A percentile compares a stretch with the other conserved stretches of the same genome.
These are phyloP conservation scores for Reticulomyxa filosa DNA, from an alignment of 78 protist genomes.

Conservation along the genomic window DNA sequence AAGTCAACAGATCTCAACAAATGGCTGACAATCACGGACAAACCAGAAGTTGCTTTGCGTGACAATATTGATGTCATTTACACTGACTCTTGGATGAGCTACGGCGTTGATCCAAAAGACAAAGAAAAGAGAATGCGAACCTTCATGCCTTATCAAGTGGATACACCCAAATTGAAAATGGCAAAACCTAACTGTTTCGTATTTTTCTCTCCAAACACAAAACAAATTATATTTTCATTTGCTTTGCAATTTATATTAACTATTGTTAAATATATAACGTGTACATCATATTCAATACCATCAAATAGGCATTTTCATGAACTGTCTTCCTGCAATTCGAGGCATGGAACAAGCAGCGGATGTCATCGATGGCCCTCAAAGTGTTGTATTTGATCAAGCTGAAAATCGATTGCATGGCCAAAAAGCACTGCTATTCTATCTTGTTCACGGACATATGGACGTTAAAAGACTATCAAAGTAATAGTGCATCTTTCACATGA, in stretches of 20 bases:
- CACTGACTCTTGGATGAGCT: constrained; percentile 50
- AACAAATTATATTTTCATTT: background rate
- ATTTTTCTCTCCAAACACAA: background rate
- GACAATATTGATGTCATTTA: constrained; percentile 26
- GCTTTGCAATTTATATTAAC: background rate
- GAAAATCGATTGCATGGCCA: constrained; percentile 30
- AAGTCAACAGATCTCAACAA: background rate
- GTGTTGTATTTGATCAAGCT: constrained; percentile 29
- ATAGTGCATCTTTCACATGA: too few species aligned
- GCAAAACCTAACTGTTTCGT: background rate
- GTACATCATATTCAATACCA: background rate
- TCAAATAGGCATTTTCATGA: constrained; percentile 29
- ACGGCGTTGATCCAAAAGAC: constrained; percentile 14
- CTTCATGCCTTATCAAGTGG: constrained; percentile 6
- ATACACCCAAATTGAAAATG: background rate
- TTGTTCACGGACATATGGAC: constrained; percentile 1
- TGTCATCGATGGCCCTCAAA: constrained; percentile 41
- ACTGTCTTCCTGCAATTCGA: constrained; percentile 46
- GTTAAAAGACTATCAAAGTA: too few species aligned
- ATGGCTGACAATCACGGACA: background rate
- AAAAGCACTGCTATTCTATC: constrained; percentile 15
- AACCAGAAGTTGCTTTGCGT: background rate
- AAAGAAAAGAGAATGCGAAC: background rate
- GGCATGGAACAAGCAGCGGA: constrained; percentile 27
- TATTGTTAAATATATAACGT: background rate